A percentile compares a stretch with the other conserved stretches of the same genome.
Conservation (phyloP, 192 early-diverging fungal genomes). For the Rhizoclosmatium sp. region DNA sequence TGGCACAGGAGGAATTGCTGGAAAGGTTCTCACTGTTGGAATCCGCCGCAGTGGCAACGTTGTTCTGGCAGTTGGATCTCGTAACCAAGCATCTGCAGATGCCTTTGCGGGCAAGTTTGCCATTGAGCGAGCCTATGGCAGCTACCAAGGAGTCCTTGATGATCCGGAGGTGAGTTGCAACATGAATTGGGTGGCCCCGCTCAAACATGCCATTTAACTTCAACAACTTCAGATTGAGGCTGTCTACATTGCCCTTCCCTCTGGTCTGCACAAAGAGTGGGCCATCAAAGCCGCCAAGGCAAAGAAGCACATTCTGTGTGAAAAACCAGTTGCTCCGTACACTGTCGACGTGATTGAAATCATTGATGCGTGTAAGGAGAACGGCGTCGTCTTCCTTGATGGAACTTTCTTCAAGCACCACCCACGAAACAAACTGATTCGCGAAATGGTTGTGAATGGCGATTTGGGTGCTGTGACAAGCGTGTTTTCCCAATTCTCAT, state of each 20-base stretch:
- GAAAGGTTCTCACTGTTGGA: constrained; percentile 36
- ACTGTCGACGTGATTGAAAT: constrained; percentile 17
- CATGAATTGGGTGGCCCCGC: not conserved
- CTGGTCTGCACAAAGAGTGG: constrained; percentile 39
- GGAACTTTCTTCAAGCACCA: constrained; percentile 44
- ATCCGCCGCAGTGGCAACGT: constrained; percentile 26
- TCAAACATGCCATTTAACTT: not conserved
- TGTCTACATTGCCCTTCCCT: constrained; percentile 38
- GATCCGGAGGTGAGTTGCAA: constrained; percentile 22
- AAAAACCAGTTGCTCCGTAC: constrained; percentile 38
- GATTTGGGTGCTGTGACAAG: constrained; percentile 29
- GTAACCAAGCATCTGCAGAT: not conserved
- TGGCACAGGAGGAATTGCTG: constrained; percentile 35
- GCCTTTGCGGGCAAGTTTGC: constrained; percentile 32
- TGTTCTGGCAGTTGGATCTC: constrained; percentile 31
- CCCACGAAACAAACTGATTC: constrained; percentile 28
- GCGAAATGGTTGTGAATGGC: constrained; percentile 15
- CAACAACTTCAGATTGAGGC: constrained; percentile 17
- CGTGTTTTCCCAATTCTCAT: constrained; percentile 33
- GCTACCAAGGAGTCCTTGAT: constrained; percentile 28
- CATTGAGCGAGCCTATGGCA: constrained; percentile 30
- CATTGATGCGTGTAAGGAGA: constrained; percentile 12
- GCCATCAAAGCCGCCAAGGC: constrained; percentile 32
- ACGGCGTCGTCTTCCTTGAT: constrained; percentile 38
- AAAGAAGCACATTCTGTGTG: constrained; percentile 43